These are phyloP conservation scores for Xylariaceae sp. DNA, from an alignment of 2,329 filamentous ascomycete species.

Conservation along the genomic window DNA sequence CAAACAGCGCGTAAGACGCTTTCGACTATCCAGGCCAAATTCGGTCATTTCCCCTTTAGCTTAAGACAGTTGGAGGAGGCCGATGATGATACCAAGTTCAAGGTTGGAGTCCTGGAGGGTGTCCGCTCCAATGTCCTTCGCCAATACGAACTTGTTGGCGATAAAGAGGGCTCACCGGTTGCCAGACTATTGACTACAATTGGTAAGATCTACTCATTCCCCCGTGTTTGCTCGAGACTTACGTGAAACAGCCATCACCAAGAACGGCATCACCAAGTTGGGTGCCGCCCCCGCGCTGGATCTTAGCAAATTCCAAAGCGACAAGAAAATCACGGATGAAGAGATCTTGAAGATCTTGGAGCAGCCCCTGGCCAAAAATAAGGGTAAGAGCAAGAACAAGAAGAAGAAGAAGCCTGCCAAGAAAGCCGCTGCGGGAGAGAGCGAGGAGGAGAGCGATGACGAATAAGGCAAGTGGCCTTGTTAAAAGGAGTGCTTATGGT, in stretches of 20 bases:
- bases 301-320: slow-evolving; percentile 78
- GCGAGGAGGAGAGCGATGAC: slow-evolving; percentile 22
- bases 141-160: slow-evolving; percentile 92
- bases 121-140: slow-evolving; percentile 89
- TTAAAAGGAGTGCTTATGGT: slow-evolving; percentile 1
- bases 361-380: slow-evolving; percentile 79
- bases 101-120: slow-evolving; percentile 91
- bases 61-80: slow-evolving; percentile 95
- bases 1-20: slow-evolving; percentile 88
- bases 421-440: slow-evolving; percentile 42
- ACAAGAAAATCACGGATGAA: slow-evolving; percentile 97
- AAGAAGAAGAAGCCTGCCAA: slow-evolving; percentile 68
- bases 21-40: slow-evolving; percentile 95
- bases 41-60: slow-evolving; percentile 96
- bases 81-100: slow-evolving; percentile 68
- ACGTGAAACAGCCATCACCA: slow-evolving; percentile 72
- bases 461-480: slow-evolving; percentile 22
- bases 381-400: slow-evolving; percentile 92
- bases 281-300: slow-evolving; percentile 73
- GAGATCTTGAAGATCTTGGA: slow-evolving; percentile 93
- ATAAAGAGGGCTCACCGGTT: slow-evolving; percentile 83
- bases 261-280: slow-evolving; percentile 90
- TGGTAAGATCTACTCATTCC: slow-evolving; percentile 51
- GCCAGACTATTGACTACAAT: slow-evolving; percentile 86
- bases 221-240: slow-evolving; percentile 16